phyloP scores from a whole-genome alignment of 1,139 yeast species.

The Taiozyma sp. region DNA sequence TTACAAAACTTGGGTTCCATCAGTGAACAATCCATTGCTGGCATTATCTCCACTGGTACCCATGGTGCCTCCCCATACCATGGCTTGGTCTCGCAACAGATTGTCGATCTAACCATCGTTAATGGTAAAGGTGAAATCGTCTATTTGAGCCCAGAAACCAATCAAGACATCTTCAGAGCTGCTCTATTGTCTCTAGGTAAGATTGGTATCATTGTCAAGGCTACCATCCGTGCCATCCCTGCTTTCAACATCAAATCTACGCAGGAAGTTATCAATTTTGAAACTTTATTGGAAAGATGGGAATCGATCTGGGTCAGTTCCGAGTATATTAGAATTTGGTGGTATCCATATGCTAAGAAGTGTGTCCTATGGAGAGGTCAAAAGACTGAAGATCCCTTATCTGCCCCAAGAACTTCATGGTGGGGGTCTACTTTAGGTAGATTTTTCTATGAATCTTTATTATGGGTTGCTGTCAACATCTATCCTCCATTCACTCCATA shows the following conservation, averaged over 20 bases:
- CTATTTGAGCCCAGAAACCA: conserved; percentile 62
- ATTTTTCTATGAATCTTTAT: conserved; percentile 67
- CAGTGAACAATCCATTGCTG: conserved; percentile 91
- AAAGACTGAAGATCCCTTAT: conserved; percentile 56
- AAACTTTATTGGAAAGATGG: conserved; percentile 64
- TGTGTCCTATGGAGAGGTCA: conserved; percentile 90
- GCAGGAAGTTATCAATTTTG: conserved; percentile 79
- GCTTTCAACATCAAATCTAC: conserved; percentile 74
- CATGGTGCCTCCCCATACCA: conserved; percentile 95
- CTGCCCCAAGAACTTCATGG: conserved; percentile 75
- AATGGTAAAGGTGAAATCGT: conserved; percentile 71
- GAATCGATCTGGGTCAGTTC: conserved; percentile 78
- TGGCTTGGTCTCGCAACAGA: conserved; percentile 84
- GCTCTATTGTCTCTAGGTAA: conserved; percentile 85
- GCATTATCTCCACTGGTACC: conserved; percentile 92
- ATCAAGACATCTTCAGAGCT: conserved; percentile 76
- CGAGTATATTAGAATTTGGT: conserved; percentile 94
- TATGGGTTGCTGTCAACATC: conserved; percentile 76
- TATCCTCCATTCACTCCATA: conserved; percentile 75
- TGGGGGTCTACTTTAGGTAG: conserved; percentile 81
- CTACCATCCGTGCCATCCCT: conserved; percentile 85
- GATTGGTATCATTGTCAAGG: conserved; percentile 83
- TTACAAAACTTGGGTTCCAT: conserved; percentile 92
- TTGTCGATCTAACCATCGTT: conserved; percentile 70
- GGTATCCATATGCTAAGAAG: conserved; percentile 90